These are phyloP conservation scores for Sporopachydermia quercuum DNA, from an alignment of 805 yeast genomes.

Conservation along the genomic window DNA sequence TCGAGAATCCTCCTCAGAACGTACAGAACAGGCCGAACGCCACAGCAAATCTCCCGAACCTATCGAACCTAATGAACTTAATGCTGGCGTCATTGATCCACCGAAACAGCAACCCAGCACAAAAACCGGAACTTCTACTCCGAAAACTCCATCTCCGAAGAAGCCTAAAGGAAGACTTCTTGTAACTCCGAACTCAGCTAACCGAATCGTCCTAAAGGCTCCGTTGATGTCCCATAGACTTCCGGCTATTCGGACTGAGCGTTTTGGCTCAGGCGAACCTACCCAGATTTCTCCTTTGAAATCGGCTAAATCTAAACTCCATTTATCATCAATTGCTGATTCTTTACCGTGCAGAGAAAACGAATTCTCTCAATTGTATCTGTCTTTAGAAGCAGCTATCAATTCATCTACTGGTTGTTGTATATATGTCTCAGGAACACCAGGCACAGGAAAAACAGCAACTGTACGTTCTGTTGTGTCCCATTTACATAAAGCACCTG, in stretches of 20 bases:
- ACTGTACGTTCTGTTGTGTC: conserved; percentile 77
- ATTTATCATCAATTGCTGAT: conserved; percentile 24
- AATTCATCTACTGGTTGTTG: conserved; percentile 64
- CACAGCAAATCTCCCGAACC: too few species aligned
- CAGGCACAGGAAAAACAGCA: conserved; percentile 96
- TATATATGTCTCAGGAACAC: conserved; percentile 87
- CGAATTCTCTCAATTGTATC: conserved; percentile 59
- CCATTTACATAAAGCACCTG: conserved; percentile 33
- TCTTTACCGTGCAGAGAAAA: conserved; percentile 75
- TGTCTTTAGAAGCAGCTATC: conserved; percentile 58
- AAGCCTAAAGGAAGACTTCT: neutral
- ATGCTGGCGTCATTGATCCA: too few species aligned
- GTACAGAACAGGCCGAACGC: too few species aligned
- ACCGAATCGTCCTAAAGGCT: neutral
- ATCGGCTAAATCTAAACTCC: conserved; percentile 17
- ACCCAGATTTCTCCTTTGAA: conserved; percentile 4
- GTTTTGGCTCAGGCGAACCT: neutral
- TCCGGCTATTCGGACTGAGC: too few species aligned
- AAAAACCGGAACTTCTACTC: neutral
- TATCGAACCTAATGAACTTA: too few species aligned
- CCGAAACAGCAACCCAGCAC: too few species aligned
- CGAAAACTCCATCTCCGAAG: neutral
- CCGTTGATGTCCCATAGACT: neutral
- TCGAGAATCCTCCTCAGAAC: too few species aligned
- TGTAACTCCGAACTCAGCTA: neutral